Base-by-base conservation (phyloP, 2,329 filamentous ascomycete genomes). In the Juglanconis sp. region DNA sequence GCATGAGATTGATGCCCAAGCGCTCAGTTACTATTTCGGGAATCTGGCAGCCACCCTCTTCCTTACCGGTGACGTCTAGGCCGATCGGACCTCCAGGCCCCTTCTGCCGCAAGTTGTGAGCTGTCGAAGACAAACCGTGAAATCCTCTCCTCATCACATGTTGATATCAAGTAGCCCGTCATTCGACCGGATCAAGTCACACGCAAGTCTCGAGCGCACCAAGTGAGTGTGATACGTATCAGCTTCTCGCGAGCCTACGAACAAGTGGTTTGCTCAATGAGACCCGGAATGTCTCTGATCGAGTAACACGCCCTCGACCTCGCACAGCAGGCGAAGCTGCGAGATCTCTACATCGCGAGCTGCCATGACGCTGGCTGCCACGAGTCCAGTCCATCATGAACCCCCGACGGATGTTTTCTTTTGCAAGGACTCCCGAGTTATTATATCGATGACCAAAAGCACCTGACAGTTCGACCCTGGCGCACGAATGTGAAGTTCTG, bases 271-370 rank as follows among this genome's bases (percentile, higher is more conserved):
- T 17, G 13, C 17, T 44, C 50, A 4, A 31, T 13, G 7, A 32
- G 50, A 51, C 44, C 11, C 36, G 36, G 11, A 4, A 31, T 56
- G 53, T 62, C 53, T 62, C 44, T 62, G 60, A 60, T 62, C 60
- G 50, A 60, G 60, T 62, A 36, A 42, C 34, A 62, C 60, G 57
- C 34, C 30, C 8, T 51, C 5, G 31, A 44, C 42, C 30, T 35
- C 57, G 47, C 57, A 44, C 53, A 55, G 35, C 17, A 40, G 52
- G 55, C 42, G 38, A 49, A 32, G 35, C 8, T 38, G 48, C 10
- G 40, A 55, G n/a, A 30, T 17, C 4, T 47, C 17, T 46, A 47
- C n/a, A 5, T 6, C 15, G 9, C 13, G 31, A 10, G 30, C 13
- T 47, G 31, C 15, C 32, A 34, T 31, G n/a, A 55, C 30, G 7